Percentiles rank a stretch among this genome's conserved stretches.
Evolutionary conservation across 2,329 filamentous ascomycete genomes (phyloP).

Genomic region (Microcyclospora pomicola): DNA sequence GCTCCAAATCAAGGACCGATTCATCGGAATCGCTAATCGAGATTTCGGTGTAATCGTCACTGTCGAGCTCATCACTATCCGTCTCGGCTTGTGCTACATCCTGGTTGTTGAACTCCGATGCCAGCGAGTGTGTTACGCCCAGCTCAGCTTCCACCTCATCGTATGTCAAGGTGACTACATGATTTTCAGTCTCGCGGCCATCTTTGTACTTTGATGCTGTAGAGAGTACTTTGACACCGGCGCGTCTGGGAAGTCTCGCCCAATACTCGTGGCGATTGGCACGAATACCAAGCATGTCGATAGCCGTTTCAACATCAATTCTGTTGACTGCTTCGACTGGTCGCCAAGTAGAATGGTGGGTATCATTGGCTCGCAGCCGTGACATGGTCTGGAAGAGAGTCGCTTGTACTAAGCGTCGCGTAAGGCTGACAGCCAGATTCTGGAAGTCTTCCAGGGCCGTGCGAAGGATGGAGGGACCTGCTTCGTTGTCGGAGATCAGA

Average conservation of each 20-base stretch:
- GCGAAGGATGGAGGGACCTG: slow-evolving; percentile 54
- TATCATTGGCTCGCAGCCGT: slow-evolving; percentile 41
- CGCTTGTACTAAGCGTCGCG: slow-evolving; percentile 55
- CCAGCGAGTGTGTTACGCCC: slow-evolving; percentile 4
- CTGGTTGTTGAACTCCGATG: slow-evolving; percentile 3
- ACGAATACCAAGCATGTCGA: slow-evolving; percentile 40
- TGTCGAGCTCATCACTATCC: slow-evolving; percentile 28
- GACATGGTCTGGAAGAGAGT: slow-evolving; percentile 57
- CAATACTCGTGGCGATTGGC: slow-evolving; percentile 36
- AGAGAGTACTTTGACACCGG: slow-evolving; percentile 35
- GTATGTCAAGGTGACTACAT: slow-evolving; percentile 19
- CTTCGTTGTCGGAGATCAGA: slow-evolving; percentile 31
- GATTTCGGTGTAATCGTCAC: slow-evolving; percentile 11
- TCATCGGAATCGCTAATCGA: slow-evolving; percentile 4
- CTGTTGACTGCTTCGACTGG: slow-evolving; percentile 13
- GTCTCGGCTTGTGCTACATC: slow-evolving; percentile 10
- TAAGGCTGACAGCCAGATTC: slow-evolving; percentile 51
- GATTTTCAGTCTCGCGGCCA: slow-evolving; percentile 13
- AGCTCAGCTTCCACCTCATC: slow-evolving; percentile 31
- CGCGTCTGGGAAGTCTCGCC: slow-evolving; percentile 38
- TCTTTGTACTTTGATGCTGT: slow-evolving; percentile 17
- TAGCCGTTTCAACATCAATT: slow-evolving; percentile 40
- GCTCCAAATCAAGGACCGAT: background rate
- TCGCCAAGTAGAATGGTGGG: slow-evolving; percentile 12
- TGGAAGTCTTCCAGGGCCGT: slow-evolving; percentile 68